A percentile compares a stretch with the other conserved stretches of the same genome.
phyloP scores from a whole-genome alignment of 1,284 basidiomycete genomes.

The Trichosporon coremiiforme region DNA sequence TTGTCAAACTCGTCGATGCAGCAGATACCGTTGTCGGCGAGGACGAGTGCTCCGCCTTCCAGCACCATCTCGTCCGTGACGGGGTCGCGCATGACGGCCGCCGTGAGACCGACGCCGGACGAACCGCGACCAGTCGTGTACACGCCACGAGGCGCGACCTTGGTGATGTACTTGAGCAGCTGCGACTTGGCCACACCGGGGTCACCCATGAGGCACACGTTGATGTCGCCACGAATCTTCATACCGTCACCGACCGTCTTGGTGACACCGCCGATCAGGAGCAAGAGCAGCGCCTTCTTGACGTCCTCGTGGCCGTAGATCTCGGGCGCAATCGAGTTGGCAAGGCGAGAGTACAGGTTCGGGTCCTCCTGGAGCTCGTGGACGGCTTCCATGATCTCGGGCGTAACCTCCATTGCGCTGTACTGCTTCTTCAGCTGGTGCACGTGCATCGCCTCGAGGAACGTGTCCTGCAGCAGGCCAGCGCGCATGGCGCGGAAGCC shows the following conservation, averaged over 20 bases:
- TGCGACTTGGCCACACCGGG: slow-evolving; percentile 99
- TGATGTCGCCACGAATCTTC: slow-evolving; percentile 98
- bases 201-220: slow-evolving; percentile 98
- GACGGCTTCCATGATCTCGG: slow-evolving; percentile 75
- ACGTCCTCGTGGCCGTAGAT: slow-evolving; percentile 98
- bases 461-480: slow-evolving; percentile 95
- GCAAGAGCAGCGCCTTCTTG: slow-evolving; percentile 92
- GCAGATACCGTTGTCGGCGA: slow-evolving; percentile 99
- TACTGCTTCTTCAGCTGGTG: slow-evolving; percentile 98
- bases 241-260: slow-evolving; percentile 95
- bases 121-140: slow-evolving; percentile 99
- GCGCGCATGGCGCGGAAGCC: slow-evolving; percentile 88
- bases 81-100: slow-evolving; percentile 98
- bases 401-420: slow-evolving; percentile 86
- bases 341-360: slow-evolving; percentile 68
- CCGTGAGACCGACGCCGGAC: slow-evolving; percentile 96
- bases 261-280: slow-evolving; percentile 93
- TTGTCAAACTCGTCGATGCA: slow-evolving; percentile 99
- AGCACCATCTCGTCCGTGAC: slow-evolving; percentile 99
- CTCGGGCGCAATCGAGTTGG: slow-evolving; percentile 85
- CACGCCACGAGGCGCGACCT: slow-evolving; percentile 94
- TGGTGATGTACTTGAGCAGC: slow-evolving; percentile 96
- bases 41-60: slow-evolving; percentile 96
- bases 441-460: slow-evolving; percentile 87
- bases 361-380: slow-evolving; percentile 73